phyloP scores from a whole-genome alignment of 805 yeast genomes.

The Sungouiozyma intestinalis region DNA sequence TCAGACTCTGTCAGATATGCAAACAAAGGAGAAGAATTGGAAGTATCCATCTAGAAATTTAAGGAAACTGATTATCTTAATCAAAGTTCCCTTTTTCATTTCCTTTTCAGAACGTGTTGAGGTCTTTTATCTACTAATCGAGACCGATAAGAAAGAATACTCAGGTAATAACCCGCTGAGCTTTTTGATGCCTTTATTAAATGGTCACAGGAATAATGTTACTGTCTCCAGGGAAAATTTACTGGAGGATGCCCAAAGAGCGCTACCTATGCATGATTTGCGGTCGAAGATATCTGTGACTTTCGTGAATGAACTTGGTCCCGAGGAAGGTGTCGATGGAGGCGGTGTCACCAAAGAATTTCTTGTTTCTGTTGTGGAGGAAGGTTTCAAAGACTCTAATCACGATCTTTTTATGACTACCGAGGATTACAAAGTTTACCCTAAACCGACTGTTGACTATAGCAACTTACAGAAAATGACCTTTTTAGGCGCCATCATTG shows the following conservation, averaged over 20 bases:
- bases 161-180: neutral
- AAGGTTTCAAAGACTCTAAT: constrained; percentile 42
- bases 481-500: constrained; percentile 76
- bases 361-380: constrained; percentile 57
- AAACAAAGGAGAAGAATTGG: constrained; percentile 1
- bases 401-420: constrained; percentile 34
- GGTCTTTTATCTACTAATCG: constrained; percentile 55
- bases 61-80: constrained; percentile 40
- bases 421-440: constrained; percentile 55
- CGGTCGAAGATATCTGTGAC: constrained; percentile 52
- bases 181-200: constrained; percentile 2
- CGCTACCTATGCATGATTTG: constrained; percentile 43
- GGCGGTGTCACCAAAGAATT: constrained; percentile 94
- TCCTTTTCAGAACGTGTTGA: constrained; percentile 66
- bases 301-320: constrained; percentile 63
- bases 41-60: constrained; percentile 12
- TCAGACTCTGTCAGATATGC: neutral
- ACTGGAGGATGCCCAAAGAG: constrained; percentile 64
- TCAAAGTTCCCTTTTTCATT: constrained; percentile 67
- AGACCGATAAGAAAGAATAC: constrained; percentile 35
- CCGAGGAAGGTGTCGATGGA: constrained; percentile 87
- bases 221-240: constrained; percentile 57
- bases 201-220: constrained; percentile 28
- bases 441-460: constrained; percentile 28
- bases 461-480: constrained; percentile 30